phyloP scores from a whole-genome alignment of 345 rosid genomes.

The Pistacia atlantica region DNA sequence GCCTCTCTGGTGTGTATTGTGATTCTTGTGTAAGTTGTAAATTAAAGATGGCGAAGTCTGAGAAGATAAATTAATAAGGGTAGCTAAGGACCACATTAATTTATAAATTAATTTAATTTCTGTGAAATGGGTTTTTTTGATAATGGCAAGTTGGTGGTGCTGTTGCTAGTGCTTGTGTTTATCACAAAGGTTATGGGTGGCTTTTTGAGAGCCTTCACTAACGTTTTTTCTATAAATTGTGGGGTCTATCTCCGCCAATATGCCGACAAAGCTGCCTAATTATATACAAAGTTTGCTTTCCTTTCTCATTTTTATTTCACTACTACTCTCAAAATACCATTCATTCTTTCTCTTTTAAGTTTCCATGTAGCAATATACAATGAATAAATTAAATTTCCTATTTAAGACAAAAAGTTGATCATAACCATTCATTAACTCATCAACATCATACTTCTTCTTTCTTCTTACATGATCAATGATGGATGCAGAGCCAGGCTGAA shows the following conservation, averaged over 20 bases:
- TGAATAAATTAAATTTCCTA: not conserved
- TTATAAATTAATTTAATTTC: not conserved
- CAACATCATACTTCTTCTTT: not conserved
- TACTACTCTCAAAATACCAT: not conserved
- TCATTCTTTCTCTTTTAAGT: not conserved
- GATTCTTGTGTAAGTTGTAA: not conserved
- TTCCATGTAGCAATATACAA: not conserved
- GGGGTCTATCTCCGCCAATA: slow-evolving; percentile 45
- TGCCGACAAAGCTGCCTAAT: slow-evolving; percentile 46
- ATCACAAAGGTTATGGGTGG: slow-evolving; percentile 32
- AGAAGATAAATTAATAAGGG: slow-evolving; percentile 1
- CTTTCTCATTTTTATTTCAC: not conserved
- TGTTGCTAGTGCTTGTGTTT: slow-evolving; percentile 45
- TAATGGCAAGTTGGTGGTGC: slow-evolving; percentile 41
- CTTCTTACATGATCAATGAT: not conserved
- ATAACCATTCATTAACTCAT: slow-evolving; percentile 10
- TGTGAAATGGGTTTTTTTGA: slow-evolving; percentile 10
- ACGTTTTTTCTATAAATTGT: slow-evolving; percentile 15
- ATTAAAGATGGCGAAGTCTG: not conserved
- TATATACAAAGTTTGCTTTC: slow-evolving; percentile 1
- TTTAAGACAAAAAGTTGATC: slow-evolving; percentile 23
- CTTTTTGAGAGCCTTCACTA: slow-evolving; percentile 28
- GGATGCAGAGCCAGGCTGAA: not conserved
- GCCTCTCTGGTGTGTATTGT: not conserved
- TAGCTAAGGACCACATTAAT: not conserved